A percentile compares a stretch with the other conserved stretches of the same genome.
Evolutionary conservation across 2,329 filamentous ascomycete species (phyloP).

Genomic region (Trichoderma aggressivum): DNA sequence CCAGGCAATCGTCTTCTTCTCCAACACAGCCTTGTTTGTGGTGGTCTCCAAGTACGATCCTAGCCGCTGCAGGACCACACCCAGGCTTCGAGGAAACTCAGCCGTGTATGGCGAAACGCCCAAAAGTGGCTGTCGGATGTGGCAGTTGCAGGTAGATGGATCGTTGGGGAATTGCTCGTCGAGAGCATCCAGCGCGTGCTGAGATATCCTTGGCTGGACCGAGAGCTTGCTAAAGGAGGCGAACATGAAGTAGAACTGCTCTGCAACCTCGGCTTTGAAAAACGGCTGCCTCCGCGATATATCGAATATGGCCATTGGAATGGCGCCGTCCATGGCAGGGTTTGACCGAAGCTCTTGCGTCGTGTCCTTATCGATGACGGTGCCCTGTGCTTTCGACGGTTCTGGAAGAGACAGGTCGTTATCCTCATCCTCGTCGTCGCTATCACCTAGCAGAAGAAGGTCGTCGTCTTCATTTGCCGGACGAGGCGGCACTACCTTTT

Average conservation of each 20-base stretch:
- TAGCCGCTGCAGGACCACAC: constrained; percentile 61
- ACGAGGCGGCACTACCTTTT: constrained; percentile 37
- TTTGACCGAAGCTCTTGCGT: constrained; percentile 62
- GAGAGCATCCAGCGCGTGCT: constrained; percentile 69
- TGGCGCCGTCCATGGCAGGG: constrained; percentile 86
- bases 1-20: constrained; percentile 51
- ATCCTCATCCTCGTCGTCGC: constrained; percentile 45
- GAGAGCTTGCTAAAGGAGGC: constrained; percentile 64
- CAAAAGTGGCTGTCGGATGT: constrained; percentile 67
- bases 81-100: constrained; percentile 70
- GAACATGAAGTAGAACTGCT: constrained; percentile 79
- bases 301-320: constrained; percentile 89
- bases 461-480: constrained; percentile 48
- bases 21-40: constrained; percentile 44
- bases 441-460: constrained; percentile 41
- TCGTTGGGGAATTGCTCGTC: constrained; percentile 56
- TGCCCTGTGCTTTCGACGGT: constrained; percentile 37
- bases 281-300: constrained; percentile 75
- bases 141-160: constrained; percentile 64
- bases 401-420: constrained; percentile 45
- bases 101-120: constrained; percentile 61
- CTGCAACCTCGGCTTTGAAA: constrained; percentile 62
- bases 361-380: constrained; percentile 46
- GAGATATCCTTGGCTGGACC: constrained; percentile 62
- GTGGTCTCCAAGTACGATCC: constrained; percentile 47